A percentile compares a stretch with the other conserved stretches of the same genome.
phyloP scores from a whole-genome alignment of 768 basidiomycete genomes.

The Mycena polygramma region DNA sequence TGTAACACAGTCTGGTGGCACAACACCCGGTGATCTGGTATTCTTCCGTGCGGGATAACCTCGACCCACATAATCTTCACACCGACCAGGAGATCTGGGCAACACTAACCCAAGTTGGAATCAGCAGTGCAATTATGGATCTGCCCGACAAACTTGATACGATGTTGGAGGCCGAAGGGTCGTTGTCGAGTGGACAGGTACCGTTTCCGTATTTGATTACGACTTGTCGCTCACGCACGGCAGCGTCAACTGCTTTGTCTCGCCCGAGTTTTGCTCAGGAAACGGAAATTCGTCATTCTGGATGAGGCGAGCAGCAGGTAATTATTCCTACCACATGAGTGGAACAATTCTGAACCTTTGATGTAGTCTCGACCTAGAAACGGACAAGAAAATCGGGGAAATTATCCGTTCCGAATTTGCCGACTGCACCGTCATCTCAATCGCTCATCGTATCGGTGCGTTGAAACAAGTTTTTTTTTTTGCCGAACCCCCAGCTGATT shows the following conservation, averaged over 20 bases:
- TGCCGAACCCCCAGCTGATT: background rate
- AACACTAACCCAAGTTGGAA: background rate
- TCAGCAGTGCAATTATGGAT: background rate
- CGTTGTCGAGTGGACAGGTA: slow-evolving; percentile 25
- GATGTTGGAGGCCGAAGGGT: slow-evolving; percentile 22
- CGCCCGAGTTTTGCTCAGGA: slow-evolving; percentile 21
- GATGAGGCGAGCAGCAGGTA: slow-evolving; percentile 36
- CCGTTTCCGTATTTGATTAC: too few species aligned
- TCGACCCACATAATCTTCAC: slow-evolving; percentile 8
- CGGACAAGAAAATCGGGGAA: slow-evolving; percentile 30
- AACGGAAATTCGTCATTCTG: slow-evolving; percentile 19
- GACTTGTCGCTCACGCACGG: background rate
- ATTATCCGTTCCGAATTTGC: slow-evolving; percentile 26
- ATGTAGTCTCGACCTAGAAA: slow-evolving; percentile 23
- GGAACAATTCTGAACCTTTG: background rate
- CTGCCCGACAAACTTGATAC: slow-evolving; percentile 24
- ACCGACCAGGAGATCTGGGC: slow-evolving; percentile 23
- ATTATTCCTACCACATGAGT: background rate
- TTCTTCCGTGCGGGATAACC: slow-evolving; percentile 16
- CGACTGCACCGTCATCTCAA: slow-evolving; percentile 29
- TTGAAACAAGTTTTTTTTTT: background rate
- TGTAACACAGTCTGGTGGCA: slow-evolving; percentile 9
- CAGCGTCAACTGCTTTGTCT: slow-evolving; percentile 33
- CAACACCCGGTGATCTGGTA: slow-evolving; percentile 22
- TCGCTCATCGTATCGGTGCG: slow-evolving; percentile 32